A percentile compares a stretch with the other conserved stretches of the same genome.
Conservation (phyloP, 2,329 filamentous ascomycete genomes). For the Alternaria triticimaculans region DNA sequence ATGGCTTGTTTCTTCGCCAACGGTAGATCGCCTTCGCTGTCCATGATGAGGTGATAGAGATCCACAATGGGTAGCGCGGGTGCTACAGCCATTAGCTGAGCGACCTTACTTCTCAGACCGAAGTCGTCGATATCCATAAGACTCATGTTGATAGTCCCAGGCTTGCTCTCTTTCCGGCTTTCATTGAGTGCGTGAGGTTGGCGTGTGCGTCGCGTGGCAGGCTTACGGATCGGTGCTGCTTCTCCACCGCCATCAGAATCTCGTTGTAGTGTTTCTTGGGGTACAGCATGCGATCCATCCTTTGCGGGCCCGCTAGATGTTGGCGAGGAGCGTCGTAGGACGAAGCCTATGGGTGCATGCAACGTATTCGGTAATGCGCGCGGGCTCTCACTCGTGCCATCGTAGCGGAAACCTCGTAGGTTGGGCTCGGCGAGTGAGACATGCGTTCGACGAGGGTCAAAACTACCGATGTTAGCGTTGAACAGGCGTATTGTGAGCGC, state of each 20-base stretch:
- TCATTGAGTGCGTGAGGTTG: background rate
- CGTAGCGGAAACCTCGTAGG: background rate
- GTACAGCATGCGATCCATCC: background rate
- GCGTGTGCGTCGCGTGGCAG: background rate
- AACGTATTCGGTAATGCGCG: background rate
- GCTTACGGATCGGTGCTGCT: background rate
- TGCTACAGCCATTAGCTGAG: slow-evolving; percentile 25
- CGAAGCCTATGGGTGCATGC: background rate
- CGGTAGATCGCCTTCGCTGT: slow-evolving; percentile 13
- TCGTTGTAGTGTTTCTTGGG: background rate
- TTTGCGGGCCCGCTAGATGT: background rate
- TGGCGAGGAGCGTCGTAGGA: background rate
- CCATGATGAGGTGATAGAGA: slow-evolving; percentile 23
- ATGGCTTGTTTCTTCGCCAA: slow-evolving; percentile 6
- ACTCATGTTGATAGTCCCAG: background rate
- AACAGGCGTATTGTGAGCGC: background rate
- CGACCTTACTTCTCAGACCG: slow-evolving; percentile 18
- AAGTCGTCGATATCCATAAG: slow-evolving; percentile 24
- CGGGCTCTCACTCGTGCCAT: background rate
- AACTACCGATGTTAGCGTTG: background rate
- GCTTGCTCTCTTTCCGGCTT: background rate
- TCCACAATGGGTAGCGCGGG: slow-evolving; percentile 21
- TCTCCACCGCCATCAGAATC: background rate
- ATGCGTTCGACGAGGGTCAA: background rate
- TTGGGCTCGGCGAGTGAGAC: background rate